phyloP scores from a whole-genome alignment of 139 green algal genomes.

The Protoeuglena noctilucae region DNA sequence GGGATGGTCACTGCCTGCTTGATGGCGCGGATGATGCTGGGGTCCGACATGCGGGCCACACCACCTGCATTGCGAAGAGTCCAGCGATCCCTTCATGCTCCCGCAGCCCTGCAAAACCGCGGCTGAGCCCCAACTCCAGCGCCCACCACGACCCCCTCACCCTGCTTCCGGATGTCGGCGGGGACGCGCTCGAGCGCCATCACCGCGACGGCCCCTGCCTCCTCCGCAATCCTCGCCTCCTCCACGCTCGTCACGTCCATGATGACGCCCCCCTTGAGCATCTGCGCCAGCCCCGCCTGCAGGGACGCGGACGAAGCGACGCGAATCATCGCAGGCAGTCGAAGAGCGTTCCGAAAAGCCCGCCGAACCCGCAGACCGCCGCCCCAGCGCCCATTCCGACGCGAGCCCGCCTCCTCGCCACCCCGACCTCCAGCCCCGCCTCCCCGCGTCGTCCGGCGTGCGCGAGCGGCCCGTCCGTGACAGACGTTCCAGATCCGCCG shows the following conservation, averaged over 20 bases:
- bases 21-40: conserved; percentile 88
- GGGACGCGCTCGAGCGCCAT: conserved; percentile 97
- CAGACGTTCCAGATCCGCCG: no score
- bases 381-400: neutral
- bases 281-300: conserved; percentile 91
- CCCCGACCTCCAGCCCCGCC: no score
- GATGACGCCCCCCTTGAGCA: conserved; percentile 98
- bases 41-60: conserved; percentile 93
- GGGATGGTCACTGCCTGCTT: conserved; percentile 94
- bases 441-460: no score
- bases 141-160: conserved; percentile 1
- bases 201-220: conserved; percentile 93
- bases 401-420: conserved; percentile 17
- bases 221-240: conserved; percentile 95
- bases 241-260: conserved; percentile 98
- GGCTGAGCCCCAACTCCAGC: no score
- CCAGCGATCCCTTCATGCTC: neutral
- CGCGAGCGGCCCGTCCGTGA: no score
- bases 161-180: conserved; percentile 90
- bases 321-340: no score
- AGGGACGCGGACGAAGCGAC: no score
- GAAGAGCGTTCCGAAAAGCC: no score
- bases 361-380: neutral
- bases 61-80: no score
- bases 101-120: no score